Evolutionary conservation across 371 early-diverging fungal genomes (phyloP).

Genomic region (Mucor plumbeus): DNA sequence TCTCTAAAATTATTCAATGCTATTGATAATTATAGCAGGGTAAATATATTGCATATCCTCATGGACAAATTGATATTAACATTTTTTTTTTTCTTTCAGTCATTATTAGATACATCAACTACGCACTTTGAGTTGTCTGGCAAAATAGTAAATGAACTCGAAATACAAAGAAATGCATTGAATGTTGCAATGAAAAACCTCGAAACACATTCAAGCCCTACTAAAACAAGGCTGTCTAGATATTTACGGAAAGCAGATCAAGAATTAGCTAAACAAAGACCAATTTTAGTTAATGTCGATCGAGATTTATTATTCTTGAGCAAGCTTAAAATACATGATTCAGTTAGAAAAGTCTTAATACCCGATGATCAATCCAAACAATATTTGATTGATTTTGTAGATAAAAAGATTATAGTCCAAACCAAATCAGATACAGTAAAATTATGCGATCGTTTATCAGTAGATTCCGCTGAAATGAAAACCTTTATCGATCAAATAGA

Average conservation of each 20-base stretch:
- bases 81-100: slow-evolving; percentile 20
- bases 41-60: slow-evolving; percentile 6
- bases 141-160: slow-evolving; percentile 55
- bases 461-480: slow-evolving; percentile 7
- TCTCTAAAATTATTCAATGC: slow-evolving; percentile 30
- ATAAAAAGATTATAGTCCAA: slow-evolving; percentile 20
- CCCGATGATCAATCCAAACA: neutral
- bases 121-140: slow-evolving; percentile 52
- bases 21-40: slow-evolving; percentile 45
- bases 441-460: slow-evolving; percentile 25
- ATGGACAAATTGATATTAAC: slow-evolving; percentile 10
- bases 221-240: slow-evolving; percentile 13
- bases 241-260: slow-evolving; percentile 30
- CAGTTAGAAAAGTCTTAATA: slow-evolving; percentile 11
- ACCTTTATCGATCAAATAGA: neutral
- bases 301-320: slow-evolving; percentile 36
- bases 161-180: slow-evolving; percentile 61
- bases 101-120: slow-evolving; percentile 33
- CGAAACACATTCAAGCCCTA: slow-evolving; percentile 48
- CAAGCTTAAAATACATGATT: slow-evolving; percentile 36
- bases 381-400: slow-evolving; percentile 37
- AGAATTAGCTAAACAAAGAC: slow-evolving; percentile 32
- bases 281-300: slow-evolving; percentile 24
- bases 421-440: slow-evolving; percentile 22
- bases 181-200: slow-evolving; percentile 66